A percentile compares a stretch with the other conserved stretches of the same genome.
phyloP scores from a whole-genome alignment of 495 filamentous ascomycete genomes.

The Pyrenopolyporus hunteri region DNA sequence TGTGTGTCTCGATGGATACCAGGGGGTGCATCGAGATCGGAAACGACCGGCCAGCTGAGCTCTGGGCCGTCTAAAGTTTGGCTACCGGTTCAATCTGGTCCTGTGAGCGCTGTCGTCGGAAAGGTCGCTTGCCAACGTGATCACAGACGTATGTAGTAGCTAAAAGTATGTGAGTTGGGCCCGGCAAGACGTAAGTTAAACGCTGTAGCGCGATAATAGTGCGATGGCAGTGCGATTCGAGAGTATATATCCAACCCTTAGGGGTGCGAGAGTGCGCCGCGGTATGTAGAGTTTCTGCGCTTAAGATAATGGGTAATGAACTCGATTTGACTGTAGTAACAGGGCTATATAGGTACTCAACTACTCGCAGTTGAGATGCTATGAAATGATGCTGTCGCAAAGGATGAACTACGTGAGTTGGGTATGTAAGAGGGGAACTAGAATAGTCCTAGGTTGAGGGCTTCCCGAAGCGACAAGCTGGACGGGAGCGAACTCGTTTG shows the following conservation, averaged over 20 bases:
- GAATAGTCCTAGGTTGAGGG: not conserved
- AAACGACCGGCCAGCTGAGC: constrained; percentile 24
- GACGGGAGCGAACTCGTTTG: not conserved
- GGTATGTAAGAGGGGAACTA: not conserved
- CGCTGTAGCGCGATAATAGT: not conserved
- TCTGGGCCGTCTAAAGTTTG: constrained; percentile 26
- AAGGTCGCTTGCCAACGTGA: not conserved
- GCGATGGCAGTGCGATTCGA: not conserved
- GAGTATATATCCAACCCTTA: not conserved
- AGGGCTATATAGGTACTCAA: constrained; percentile 3
- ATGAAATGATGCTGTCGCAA: constrained; percentile 16
- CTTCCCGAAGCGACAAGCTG: not conserved
- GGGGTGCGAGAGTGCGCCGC: not conserved
- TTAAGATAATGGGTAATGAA: not conserved
- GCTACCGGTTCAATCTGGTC: constrained; percentile 7
- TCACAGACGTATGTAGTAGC: not conserved
- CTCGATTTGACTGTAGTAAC: constrained; percentile 10
- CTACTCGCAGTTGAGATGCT: constrained; percentile 5
- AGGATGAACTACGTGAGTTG: not conserved
- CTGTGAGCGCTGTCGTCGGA: not conserved
- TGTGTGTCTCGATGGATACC: constrained; percentile 60
- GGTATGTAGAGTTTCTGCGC: not conserved
- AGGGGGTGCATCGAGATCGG: constrained; percentile 52
- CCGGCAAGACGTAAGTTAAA: not conserved
- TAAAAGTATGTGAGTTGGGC: not conserved